Conservation (phyloP, 2,329 filamentous ascomycete genomes). For the Chrysoporthe puriensis region DNA sequence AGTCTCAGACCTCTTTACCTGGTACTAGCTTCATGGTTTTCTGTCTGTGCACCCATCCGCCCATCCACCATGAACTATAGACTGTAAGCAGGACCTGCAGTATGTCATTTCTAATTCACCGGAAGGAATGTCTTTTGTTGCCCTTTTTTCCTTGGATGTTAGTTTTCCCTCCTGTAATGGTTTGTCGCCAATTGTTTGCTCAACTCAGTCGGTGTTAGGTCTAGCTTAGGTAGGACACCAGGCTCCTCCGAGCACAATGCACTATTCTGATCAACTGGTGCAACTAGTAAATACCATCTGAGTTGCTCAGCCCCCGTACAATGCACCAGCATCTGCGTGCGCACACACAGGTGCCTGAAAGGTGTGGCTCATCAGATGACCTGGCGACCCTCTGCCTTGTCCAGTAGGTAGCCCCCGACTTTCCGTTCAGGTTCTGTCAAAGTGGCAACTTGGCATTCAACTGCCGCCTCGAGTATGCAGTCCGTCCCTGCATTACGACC, state of each 20-base stretch:
- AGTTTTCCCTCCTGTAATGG: no score
- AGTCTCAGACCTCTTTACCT: no score
- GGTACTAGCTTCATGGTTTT: no score
- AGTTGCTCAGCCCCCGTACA: background rate
- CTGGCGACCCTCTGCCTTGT: background rate
- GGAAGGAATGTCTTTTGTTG: no score
- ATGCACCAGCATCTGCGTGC: background rate
- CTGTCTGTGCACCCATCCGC: no score
- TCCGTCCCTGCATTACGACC: conserved; percentile 14
- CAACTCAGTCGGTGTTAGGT: no score
- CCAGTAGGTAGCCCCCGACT: background rate
- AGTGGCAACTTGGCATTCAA: background rate
- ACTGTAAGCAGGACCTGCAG: no score
- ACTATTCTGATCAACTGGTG: background rate
- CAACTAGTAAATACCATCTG: background rate
- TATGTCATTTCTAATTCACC: no score
- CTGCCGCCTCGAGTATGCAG: conserved; percentile 13
- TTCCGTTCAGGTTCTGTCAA: conserved; percentile 3
- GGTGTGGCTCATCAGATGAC: background rate
- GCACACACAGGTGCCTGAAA: no score
- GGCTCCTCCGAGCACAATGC: background rate
- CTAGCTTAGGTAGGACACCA: background rate
- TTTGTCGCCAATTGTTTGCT: no score
- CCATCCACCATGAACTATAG: no score
- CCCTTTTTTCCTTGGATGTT: no score